Conservation (phyloP, 371 early-diverging fungal species). For the Ordospora colligata region DNA sequence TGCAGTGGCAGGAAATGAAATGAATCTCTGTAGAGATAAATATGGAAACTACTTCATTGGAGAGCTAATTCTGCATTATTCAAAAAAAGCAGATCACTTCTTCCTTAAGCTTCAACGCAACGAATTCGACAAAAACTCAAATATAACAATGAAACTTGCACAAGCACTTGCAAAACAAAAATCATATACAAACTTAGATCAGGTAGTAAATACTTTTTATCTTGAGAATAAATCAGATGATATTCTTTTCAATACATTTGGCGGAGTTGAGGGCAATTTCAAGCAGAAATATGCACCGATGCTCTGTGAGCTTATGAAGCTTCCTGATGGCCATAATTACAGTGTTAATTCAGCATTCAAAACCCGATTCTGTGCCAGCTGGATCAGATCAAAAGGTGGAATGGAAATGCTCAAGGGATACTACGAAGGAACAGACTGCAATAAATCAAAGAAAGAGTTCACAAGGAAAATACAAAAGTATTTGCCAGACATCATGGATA, state of each 20-base stretch:
- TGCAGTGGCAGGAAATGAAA: constrained; percentile 16
- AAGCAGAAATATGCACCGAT: constrained; percentile 27
- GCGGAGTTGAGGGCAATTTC: background rate
- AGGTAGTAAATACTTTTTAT: constrained; percentile 12
- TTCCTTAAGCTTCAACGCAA: background rate
- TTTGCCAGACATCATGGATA: background rate
- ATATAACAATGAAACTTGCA: constrained; percentile 22
- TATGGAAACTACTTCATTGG: constrained; percentile 50
- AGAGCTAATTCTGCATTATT: constrained; percentile 29
- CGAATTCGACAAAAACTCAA: constrained; percentile 30
- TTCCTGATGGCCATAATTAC: background rate
- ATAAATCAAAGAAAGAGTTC: constrained; percentile 4
- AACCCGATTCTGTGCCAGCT: background rate
- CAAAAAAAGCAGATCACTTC: constrained; percentile 11
- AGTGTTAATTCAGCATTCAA: constrained; percentile 13
- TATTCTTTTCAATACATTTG: constrained; percentile 3
- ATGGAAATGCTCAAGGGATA: constrained; percentile 6
- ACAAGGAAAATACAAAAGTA: background rate
- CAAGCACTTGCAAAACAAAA: background rate
- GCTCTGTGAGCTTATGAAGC: constrained; percentile 17
- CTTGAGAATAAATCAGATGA: background rate
- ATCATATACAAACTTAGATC: background rate
- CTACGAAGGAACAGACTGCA: constrained; percentile 12
- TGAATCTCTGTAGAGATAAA: constrained; percentile 34
- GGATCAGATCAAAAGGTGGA: constrained; percentile 21